A percentile compares a stretch with the other conserved stretches of the same genome.
phyloP scores from a whole-genome alignment of 495 filamentous ascomycete genomes.

The Penicillium macrosclerotiorum region DNA sequence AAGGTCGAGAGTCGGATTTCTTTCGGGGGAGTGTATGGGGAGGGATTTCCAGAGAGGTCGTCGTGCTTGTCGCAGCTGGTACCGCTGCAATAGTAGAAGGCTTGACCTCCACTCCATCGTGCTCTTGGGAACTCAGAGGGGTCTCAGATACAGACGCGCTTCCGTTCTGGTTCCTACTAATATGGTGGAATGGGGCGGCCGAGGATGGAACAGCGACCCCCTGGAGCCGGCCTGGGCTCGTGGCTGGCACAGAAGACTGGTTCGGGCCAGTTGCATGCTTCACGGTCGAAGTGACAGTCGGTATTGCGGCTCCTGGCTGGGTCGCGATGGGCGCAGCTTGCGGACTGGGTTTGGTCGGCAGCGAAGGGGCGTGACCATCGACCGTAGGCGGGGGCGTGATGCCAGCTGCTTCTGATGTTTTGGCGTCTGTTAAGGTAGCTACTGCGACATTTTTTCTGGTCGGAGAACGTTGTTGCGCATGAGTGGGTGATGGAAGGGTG shows the following conservation, averaged over 20 bases:
- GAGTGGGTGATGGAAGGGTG: constrained; percentile 61
- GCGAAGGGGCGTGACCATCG: constrained; percentile 19
- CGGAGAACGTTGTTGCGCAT: constrained; percentile 31
- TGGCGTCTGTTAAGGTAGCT: constrained; percentile 14
- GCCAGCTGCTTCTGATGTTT: constrained; percentile 15
- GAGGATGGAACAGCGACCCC: constrained; percentile 7
- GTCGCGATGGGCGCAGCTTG: constrained; percentile 12
- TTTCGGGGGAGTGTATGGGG: constrained; percentile 16
- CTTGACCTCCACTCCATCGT: constrained; percentile 16
- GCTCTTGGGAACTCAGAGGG: constrained; percentile 23
- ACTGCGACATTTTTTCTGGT: constrained; percentile 25
- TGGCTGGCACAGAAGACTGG: constrained; percentile 15
- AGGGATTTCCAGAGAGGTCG: constrained; percentile 18
- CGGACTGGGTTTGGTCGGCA: constrained; percentile 20
- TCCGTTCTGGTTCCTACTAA: constrained; percentile 16
- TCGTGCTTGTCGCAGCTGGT: constrained; percentile 10
- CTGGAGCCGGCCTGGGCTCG: constrained; percentile 12
- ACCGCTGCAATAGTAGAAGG: constrained; percentile 17
- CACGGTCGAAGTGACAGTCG: constrained; percentile 7
- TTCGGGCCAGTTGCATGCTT: constrained; percentile 2
- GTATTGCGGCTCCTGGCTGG: constrained; percentile 1
- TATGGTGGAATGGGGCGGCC: constrained; percentile 9
- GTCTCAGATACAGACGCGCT: constrained; percentile 20
- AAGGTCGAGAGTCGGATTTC: constrained; percentile 32
- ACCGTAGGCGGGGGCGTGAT: constrained; percentile 20